Evolutionary conservation across 2,329 filamentous ascomycete genomes (phyloP), one percentile per base, ranked within the genome.

Genomic region (Graphilbum ipis-grandicollis): DNA sequence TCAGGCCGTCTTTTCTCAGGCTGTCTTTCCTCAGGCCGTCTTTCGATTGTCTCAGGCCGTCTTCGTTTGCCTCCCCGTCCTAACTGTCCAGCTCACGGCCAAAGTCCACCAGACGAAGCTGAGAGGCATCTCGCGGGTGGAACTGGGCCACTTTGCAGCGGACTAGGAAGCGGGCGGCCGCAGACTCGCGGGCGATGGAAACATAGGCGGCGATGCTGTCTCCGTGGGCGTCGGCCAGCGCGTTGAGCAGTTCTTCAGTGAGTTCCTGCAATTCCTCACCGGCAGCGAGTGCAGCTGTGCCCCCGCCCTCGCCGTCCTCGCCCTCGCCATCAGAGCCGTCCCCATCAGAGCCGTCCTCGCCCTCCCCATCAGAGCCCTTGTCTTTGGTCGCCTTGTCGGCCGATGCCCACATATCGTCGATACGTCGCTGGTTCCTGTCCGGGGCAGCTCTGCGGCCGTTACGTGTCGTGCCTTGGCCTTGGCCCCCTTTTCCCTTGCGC

Each of bases 101-200:
- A 59, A 77, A 78, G 50, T 78, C 72, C 33, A 79, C 54, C 33
- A 79, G 52, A 35, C 67, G 63, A 36, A 79, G 52, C 49, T 57
- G 64, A 31, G 59, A 67, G 13, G 74, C 71, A 53, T 79, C 73
- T 43, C 60, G 68, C 3, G 71, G 72, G 46, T 79, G 72, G 45
- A 78, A 76, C 46, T 73, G 66, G 3, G 75, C 75, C 30, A 75
- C 72, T 47, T 75, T 75, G 28, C 71, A 73, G 38, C 74, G 57
- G 25, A 78, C 69, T 18, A 79, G 56, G 46, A 78, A 78, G 43
- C 74, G 64, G 3, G 67, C 68, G 12, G 71, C 69, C 3, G 74
- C 71, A 33, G 72, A 71, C 47, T 79, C 75, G 39, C 65, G 62
- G 14, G 59, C 46, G n/a, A 78, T 55, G 34, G 59, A 58, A 34